Evolutionary conservation across 257 asterid genomes (phyloP).

Genomic region (Plantago ovata): DNA sequence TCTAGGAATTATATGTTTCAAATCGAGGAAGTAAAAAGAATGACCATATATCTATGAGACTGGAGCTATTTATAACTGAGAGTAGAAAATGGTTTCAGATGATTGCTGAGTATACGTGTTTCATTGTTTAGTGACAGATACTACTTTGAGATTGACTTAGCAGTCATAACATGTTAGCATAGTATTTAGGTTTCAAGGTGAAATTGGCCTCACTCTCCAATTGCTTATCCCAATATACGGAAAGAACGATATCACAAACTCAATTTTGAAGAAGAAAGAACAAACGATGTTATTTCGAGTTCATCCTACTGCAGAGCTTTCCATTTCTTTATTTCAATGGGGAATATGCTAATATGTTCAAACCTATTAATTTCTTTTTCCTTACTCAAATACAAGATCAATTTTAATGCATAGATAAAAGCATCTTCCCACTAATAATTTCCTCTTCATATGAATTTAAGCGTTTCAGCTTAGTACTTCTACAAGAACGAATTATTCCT

Average conservation of each 20-base stretch:
- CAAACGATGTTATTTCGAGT: background rate
- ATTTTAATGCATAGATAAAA: background rate
- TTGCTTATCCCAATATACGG: background rate
- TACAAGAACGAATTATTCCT: constrained; percentile 7
- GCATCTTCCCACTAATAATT: too few relatives aligned
- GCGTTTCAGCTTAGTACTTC: constrained; percentile 2
- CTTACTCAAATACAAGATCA: background rate
- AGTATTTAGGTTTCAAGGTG: background rate
- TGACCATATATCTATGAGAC: background rate
- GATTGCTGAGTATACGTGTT: background rate
- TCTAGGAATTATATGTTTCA: constrained; percentile 5
- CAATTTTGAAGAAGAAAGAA: background rate
- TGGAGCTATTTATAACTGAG: background rate
- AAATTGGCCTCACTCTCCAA: constrained; percentile 5
- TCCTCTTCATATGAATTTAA: too few relatives aligned
- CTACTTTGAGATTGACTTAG: constrained; percentile 2
- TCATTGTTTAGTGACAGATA: constrained; percentile 1
- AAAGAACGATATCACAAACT: background rate
- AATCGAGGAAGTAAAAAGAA: constrained; percentile 3
- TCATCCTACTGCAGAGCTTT: background rate
- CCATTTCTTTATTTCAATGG: background rate
- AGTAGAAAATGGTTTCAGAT: constrained; percentile 4
- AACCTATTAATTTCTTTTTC: background rate
- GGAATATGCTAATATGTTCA: background rate
- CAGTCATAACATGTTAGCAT: constrained; percentile 7